These are phyloP conservation scores for Fusarium sterilihyphosum DNA, from an alignment of 2,329 filamentous ascomycete genomes.

Conservation along the genomic window DNA sequence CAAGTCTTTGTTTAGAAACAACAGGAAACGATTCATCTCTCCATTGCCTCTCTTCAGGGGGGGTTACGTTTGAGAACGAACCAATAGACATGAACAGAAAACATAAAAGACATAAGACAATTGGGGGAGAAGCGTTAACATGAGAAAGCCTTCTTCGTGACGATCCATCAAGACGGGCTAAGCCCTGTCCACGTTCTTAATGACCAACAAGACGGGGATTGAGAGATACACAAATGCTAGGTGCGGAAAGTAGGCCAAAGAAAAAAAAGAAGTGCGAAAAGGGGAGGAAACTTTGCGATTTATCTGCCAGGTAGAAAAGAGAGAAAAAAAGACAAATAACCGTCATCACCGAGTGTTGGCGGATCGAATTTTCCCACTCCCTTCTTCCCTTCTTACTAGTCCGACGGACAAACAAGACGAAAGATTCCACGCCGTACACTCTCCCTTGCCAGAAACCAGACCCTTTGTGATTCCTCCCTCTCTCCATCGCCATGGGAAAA, in stretches of 20 bases:
- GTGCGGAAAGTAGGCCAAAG: slow-evolving; percentile 24
- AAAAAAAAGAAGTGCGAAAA: slow-evolving; percentile 23
- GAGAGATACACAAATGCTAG: slow-evolving; percentile 37
- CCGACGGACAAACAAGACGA: slow-evolving; percentile 44
- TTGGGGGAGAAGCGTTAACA: slow-evolving; percentile 26
- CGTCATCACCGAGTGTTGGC: slow-evolving; percentile 37
- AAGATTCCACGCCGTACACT: slow-evolving; percentile 52
- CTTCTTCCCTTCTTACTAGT: slow-evolving; percentile 27
- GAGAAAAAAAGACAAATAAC: slow-evolving; percentile 26
- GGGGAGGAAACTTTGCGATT: slow-evolving; percentile 42
- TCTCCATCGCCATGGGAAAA: slow-evolving; percentile 48
- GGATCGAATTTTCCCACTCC: slow-evolving; percentile 13
- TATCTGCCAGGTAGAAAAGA: slow-evolving; percentile 44
- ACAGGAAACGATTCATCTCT: slow-evolving; percentile 19
- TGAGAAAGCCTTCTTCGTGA: slow-evolving; percentile 45
- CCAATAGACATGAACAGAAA: slow-evolving; percentile 36
- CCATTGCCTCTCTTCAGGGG: slow-evolving; percentile 23
- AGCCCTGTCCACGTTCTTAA: slow-evolving; percentile 30
- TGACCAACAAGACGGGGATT: slow-evolving; percentile 29
- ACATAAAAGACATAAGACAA: slow-evolving; percentile 36
- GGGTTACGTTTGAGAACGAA: slow-evolving; percentile 24
- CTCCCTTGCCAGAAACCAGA: slow-evolving; percentile 50
- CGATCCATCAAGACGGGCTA: slow-evolving; percentile 40
- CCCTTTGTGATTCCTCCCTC: slow-evolving; percentile 51
- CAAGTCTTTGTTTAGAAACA: slow-evolving; percentile 21